These are phyloP conservation scores for Penicillium frequentans DNA, from an alignment of 2,329 filamentous ascomycete genomes.

Conservation along the genomic window DNA sequence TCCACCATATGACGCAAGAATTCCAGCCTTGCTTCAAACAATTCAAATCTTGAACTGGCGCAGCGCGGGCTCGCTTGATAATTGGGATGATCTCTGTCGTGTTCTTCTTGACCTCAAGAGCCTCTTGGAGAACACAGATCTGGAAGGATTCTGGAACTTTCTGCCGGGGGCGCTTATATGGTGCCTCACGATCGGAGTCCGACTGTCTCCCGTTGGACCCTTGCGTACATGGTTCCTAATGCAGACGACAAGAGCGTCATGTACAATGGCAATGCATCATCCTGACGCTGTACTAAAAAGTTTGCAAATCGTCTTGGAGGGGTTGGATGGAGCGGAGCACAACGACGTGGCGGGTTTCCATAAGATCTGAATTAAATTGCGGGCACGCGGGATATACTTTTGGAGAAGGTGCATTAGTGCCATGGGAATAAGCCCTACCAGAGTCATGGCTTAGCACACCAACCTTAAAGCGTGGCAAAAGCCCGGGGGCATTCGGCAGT, in stretches of 20 bases:
- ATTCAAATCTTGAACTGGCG: not conserved
- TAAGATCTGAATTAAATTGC: not conserved
- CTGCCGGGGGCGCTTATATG: slow-evolving; percentile 22
- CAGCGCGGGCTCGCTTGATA: not conserved
- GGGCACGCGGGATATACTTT: not conserved
- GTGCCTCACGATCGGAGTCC: slow-evolving; percentile 18
- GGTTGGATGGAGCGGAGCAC: slow-evolving; percentile 8
- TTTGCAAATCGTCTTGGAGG: slow-evolving; percentile 12
- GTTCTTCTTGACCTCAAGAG: slow-evolving; percentile 2
- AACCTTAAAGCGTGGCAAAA: not conserved
- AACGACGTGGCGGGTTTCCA: not conserved
- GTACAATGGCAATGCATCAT: slow-evolving; percentile 14
- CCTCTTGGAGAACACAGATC: slow-evolving; percentile 13
- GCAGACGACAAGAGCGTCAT: slow-evolving; percentile 17
- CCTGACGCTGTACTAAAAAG: slow-evolving; percentile 8
- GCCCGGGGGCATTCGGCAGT: slow-evolving; percentile 5
- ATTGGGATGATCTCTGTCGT: not conserved
- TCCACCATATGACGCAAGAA: not conserved
- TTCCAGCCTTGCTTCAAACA: not conserved
- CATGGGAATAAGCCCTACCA: not conserved
- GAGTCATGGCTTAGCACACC: not conserved
- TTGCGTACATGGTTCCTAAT: slow-evolving; percentile 21
- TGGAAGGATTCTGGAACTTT: slow-evolving; percentile 14
- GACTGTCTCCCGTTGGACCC: slow-evolving; percentile 6
- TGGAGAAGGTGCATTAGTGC: not conserved